These are phyloP conservation scores for Cicer pinnatifidum DNA, from an alignment of 306 rosid genomes.

Conservation along the genomic window DNA sequence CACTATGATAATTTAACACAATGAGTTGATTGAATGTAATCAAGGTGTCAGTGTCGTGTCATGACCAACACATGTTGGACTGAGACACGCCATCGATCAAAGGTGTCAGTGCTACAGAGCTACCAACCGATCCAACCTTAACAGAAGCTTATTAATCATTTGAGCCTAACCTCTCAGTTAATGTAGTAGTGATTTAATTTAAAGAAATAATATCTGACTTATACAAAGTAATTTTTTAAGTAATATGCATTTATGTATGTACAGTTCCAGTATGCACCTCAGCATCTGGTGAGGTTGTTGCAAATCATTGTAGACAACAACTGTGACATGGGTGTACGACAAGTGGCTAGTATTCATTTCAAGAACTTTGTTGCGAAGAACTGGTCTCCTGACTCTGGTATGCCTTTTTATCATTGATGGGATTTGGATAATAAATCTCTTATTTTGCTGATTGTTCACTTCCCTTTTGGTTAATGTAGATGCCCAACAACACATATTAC, in stretches of 20 bases:
- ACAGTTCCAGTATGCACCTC: slow-evolving; percentile 91
- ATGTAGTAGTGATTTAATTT: neutral
- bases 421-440: slow-evolving; percentile 31
- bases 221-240: neutral
- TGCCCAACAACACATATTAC: slow-evolving; percentile 70
- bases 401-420: slow-evolving; percentile 19
- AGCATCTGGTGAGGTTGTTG: slow-evolving; percentile 87
- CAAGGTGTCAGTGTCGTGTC: no score
- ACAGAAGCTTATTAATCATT: no score
- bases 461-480: slow-evolving; percentile 54
- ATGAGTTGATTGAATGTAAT: no score
- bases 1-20: no score
- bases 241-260: neutral
- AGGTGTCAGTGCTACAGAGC: no score
- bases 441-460: slow-evolving; percentile 38
- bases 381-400: slow-evolving; percentile 89
- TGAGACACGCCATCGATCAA: no score
- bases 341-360: slow-evolving; percentile 96
- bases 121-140: no score
- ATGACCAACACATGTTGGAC: no score
- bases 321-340: slow-evolving; percentile 86
- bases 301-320: slow-evolving; percentile 86
- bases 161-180: neutral
- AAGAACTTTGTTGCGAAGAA: slow-evolving; percentile 90
- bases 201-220: neutral